Evolutionary conservation across 805 yeast species (phyloP).

Genomic region (Zygoascus flipseniorum): DNA sequence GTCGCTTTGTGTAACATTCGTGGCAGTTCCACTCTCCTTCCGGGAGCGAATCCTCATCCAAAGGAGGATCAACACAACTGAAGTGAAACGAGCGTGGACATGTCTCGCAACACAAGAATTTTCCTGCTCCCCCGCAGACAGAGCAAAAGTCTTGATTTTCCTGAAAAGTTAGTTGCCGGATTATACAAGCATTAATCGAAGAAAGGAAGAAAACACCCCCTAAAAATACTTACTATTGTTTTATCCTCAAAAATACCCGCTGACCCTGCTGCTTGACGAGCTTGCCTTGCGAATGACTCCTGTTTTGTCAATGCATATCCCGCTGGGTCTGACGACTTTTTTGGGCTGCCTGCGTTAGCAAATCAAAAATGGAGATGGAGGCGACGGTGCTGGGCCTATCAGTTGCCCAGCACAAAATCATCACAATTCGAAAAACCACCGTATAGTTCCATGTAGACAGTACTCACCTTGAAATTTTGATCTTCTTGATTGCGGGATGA

Average conservation of each 20-base stretch:
- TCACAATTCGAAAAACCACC: too few species aligned
- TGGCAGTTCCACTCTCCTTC: slow-evolving; percentile 87
- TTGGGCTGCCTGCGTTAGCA: slow-evolving; percentile 9
- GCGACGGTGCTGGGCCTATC: not conserved
- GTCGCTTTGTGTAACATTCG: slow-evolving; percentile 50
- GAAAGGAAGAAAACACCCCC: not conserved
- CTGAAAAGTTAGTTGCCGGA: slow-evolving; percentile 4
- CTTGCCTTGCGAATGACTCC: slow-evolving; percentile 23
- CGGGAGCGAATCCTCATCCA: slow-evolving; percentile 64
- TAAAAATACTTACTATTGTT: slow-evolving; percentile 10
- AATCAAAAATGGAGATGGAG: not conserved
- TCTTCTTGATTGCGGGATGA: slow-evolving; percentile 1
- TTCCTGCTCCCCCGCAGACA: slow-evolving; percentile 85
- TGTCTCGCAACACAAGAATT: slow-evolving; percentile 85
- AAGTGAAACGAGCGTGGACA: slow-evolving; percentile 93
- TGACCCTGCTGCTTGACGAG: slow-evolving; percentile 17
- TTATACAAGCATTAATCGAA: not conserved
- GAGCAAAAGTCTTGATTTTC: slow-evolving; percentile 82
- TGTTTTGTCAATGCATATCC: slow-evolving; percentile 32
- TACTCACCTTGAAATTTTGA: slow-evolving; percentile 12
- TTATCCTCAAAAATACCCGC: not conserved
- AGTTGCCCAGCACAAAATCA: too few species aligned
- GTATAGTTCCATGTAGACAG: too few species aligned
- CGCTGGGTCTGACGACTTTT: slow-evolving; percentile 8
- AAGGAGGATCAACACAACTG: slow-evolving; percentile 84